Evolutionary conservation across 768 basidiomycete species (phyloP), one percentile per base, ranked within the genome.

Genomic region (Phylloporus arenicola): DNA sequence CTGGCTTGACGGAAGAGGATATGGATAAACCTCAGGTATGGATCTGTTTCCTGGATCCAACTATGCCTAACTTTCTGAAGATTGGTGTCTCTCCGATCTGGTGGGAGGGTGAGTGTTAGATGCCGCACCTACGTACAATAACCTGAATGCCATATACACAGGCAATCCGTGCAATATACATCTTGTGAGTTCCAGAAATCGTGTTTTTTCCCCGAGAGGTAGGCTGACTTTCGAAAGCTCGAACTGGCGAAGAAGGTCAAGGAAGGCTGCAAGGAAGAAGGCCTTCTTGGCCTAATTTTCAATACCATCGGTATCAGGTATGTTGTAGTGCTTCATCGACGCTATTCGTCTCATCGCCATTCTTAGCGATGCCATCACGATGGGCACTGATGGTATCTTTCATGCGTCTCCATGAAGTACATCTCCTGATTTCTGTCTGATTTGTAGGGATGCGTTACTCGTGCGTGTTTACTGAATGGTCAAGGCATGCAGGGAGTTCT

Each of bases 151-250:
- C 22, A 25, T 45, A 13, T 6, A 13, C 13, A 13, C 53, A 63
- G 88, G 89, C 34, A 92, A 92, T 64, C 89, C 90, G 3, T 93
- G 91, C 65, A 93, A 93, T 62, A 76, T 75, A 41, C 89, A 92
- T 63, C 76, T 91, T 27, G 88, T 87, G 65, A 60, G 77, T 63
- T 45, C 2, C n/a, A 16, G 13, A 52, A 19, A 13, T 14, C 44
- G 14, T 17, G 30, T 17, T 43, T 27, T 41, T n/a, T 50, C 30
- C 4, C 12, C 17, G 13, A 25, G 17, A 37, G 40, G 12, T 31
- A 35, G 25, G 13, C 47, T 53, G 11, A 61, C 19, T n/a, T 11
- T 44, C 24, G 14, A 52, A 63, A 90, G 87, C 82, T 90, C 53
- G 86, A 88, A 47, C 77, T 93, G 20, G 87, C 84, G 14, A 78